Evolutionary conservation across 75 land plant genomes (phyloP).

Genomic region (Pinus tabuliformis): DNA sequence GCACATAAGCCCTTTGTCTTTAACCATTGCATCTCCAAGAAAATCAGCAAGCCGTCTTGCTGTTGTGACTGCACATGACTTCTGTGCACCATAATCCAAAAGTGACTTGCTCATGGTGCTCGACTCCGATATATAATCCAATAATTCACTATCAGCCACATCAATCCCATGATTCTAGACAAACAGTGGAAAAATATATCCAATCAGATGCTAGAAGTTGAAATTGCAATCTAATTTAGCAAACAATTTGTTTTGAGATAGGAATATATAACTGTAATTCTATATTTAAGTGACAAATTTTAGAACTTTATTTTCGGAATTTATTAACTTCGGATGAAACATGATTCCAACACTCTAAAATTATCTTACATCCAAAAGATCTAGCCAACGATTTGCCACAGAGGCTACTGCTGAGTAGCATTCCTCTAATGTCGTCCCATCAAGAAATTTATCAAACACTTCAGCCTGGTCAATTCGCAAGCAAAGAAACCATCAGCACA

Average conservation of each 20-base stretch:
- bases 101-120: constrained; percentile 99
- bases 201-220: background rate
- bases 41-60: constrained; percentile 97
- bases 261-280: constrained; percentile 2
- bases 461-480: constrained; percentile 65
- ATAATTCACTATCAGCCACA: constrained; percentile 88
- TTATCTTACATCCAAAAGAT: constrained; percentile 87
- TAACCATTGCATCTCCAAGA: constrained; percentile 97
- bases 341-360: background rate
- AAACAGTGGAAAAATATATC: background rate
- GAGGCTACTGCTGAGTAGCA: constrained; percentile 93
- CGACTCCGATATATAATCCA: constrained; percentile 96
- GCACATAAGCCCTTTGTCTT: constrained; percentile 94
- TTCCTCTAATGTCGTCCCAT: constrained; percentile 87
- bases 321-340: background rate
- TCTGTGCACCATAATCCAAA: constrained; percentile 91
- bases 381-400: constrained; percentile 97
- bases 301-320: background rate
- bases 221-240: background rate
- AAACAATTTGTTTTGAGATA: background rate
- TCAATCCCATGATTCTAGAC: constrained; percentile 91
- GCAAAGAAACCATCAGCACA: background rate
- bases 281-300: background rate
- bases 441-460: constrained; percentile 93
- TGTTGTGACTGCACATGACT: constrained; percentile 99